These are phyloP conservation scores for Lipomyces sp. DNA, from an alignment of 805 yeast genomes.

Conservation along the genomic window DNA sequence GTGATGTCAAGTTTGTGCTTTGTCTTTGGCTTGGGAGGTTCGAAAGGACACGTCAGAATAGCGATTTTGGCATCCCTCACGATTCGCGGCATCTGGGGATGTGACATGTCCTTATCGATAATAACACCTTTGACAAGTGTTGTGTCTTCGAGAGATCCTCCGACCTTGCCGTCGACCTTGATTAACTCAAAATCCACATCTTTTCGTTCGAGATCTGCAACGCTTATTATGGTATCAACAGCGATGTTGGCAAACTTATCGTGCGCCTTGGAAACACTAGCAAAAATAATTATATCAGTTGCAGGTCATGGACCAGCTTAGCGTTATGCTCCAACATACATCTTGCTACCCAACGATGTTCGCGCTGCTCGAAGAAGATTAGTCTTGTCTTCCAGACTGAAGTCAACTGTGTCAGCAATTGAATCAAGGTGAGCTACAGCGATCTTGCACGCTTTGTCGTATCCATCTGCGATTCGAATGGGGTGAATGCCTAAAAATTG, in stretches of 20 bases:
- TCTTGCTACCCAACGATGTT: slow-evolving; percentile 93
- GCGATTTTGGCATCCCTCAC: slow-evolving; percentile 85
- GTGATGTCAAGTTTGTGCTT: slow-evolving; percentile 95
- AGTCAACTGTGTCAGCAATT: slow-evolving; percentile 69
- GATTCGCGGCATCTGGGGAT: slow-evolving; percentile 94
- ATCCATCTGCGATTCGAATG: slow-evolving; percentile 94
- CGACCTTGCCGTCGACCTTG: slow-evolving; percentile 93
- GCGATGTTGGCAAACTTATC: slow-evolving; percentile 96
- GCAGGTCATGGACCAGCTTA: background rate
- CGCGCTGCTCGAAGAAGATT: slow-evolving; percentile 86
- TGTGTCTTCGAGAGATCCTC: slow-evolving; percentile 90
- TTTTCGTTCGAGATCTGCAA: slow-evolving; percentile 87
- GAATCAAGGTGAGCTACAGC: slow-evolving; percentile 78
- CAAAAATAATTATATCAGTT: background rate
- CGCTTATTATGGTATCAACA: slow-evolving; percentile 90
- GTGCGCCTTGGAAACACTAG: slow-evolving; percentile 80
- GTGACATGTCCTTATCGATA: slow-evolving; percentile 94
- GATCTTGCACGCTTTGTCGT: slow-evolving; percentile 93
- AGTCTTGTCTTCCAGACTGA: slow-evolving; percentile 52
- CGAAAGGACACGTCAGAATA: slow-evolving; percentile 96
- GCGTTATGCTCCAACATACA: slow-evolving; percentile 42
- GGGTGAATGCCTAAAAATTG: slow-evolving; percentile 80
- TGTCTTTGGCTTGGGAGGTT: slow-evolving; percentile 99
- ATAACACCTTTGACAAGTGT: slow-evolving; percentile 86
- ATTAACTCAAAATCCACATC: slow-evolving; percentile 97